Evolutionary conservation across 441 rosid genomes (phyloP), one percentile per base, ranked within the genome.

Genomic region (Corymbia calophylla): DNA sequence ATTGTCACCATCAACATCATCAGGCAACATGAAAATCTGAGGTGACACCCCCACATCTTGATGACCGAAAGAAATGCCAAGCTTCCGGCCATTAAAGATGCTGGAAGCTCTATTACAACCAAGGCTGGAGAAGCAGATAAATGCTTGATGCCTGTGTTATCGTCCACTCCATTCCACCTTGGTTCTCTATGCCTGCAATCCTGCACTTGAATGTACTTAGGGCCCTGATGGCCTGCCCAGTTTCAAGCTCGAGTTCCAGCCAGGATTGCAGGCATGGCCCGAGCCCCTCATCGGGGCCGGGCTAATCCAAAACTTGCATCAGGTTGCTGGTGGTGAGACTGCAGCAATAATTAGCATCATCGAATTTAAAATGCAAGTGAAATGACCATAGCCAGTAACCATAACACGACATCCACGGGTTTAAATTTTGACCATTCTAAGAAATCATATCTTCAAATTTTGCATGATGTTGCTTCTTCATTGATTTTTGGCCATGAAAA

Each of bases 251-350:
- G 53, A 86, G 91, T 89, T 89, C 88, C 92, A 82, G 90, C 93
- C 90, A 92, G 95, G 88, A 93, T 94, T 93, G 97, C 98, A 96
- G 97, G 97, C 98, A 95, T 92, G 93, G 98, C 95, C 96, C 97
- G 91, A 91, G 97, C 97, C 97, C 98, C 97, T 96, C 95, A 95
- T n/a, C 96, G 96, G 97, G 98, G 98, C 97, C 97, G 98, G 95
- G 98, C 97, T 92, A 95, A 93, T 92, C 97, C 98, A 93, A 94
- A 95, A 95, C 94, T 94, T 47, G 95, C 93, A 91, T 96, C 96
- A 92, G 93, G 93, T 91, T 93, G 98, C 90, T 94, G 98, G 91
- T 95, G 97, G 93, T 92, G 94, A 91, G 95, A 92, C 97, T 86
- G 56, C 84, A 54, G 86, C 29, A 48, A 64, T 35, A 19, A 49